Evolutionary conservation across 495 filamentous ascomycete species (phyloP), one percentile per base, ranked within the genome.

Genomic region (Usnea hakonensis): DNA sequence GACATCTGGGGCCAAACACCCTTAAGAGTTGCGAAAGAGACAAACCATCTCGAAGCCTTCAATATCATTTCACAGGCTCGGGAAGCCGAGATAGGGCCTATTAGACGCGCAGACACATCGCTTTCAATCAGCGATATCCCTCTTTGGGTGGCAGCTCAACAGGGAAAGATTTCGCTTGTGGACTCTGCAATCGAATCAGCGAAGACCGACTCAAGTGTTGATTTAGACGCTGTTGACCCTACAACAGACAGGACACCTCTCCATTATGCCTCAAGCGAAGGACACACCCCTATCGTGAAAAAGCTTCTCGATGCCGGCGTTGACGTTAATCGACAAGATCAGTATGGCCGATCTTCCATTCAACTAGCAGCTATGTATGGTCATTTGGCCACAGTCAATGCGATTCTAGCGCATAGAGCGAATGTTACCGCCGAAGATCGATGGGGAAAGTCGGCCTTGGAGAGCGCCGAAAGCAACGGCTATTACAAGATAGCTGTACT

Each of bases 231-330:
- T 32, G 60, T 48, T 19, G 64, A 66, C 36, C 50, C 63, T 14
- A 61, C 55, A 17, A 55, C 33, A 10, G 48, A 58, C n/a, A 58
- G 55, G 30, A 57, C 55, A 30, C 46, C 58, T 8, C 60, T 66
- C 21, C 64, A 66, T 16, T 44, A 62, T 26, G 64, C 60, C 26
- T 56, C 63, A 21, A 40, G 10, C 33, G 21, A 63, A 19, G 46
- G 46, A 19, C 60, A 66, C n/a, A 21, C 56, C 2, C 41, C 33
- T 7, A 52, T 66, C 11, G 63, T 65, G n/a, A 64, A 73, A 63
- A 70, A 63, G 36, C 48, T 74, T 26, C 62, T 73, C 35, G 66
- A 69, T 26, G 57, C 64, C 1, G 58, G 67, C 17, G 68, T 61
- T 30, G 65, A 65, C 3, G 43, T 60, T 32, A 62, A 70, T 26